Percentiles rank a stretch among this genome's conserved stretches.
Evolutionary conservation across 305 asterid species (phyloP).

Genomic region (Fraxinus sp.): DNA sequence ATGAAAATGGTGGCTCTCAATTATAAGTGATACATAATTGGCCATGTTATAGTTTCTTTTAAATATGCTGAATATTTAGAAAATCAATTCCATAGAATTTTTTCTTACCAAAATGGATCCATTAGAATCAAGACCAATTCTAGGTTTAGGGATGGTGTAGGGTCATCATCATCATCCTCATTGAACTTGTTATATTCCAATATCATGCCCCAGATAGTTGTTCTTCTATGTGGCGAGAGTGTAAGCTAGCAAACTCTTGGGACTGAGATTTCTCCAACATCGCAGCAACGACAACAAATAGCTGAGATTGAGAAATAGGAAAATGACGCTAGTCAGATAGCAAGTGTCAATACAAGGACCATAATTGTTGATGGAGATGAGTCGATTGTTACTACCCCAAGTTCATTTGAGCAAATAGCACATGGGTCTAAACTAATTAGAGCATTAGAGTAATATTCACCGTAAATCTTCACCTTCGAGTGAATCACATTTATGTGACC

Average conservation of each 20-base stretch:
- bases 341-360: slow-evolving; percentile 90
- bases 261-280: slow-evolving; percentile 96
- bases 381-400: slow-evolving; percentile 73
- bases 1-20: no score
- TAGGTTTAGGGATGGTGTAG: no score
- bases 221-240: no score
- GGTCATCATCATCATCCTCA: no score
- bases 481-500: slow-evolving; percentile 93
- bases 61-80: no score
- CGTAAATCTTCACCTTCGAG: slow-evolving; percentile 90
- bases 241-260: slow-evolving; percentile 53
- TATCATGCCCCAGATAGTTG: no score
- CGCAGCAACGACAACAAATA: slow-evolving; percentile 45
- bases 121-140: no score
- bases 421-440: slow-evolving; percentile 89
- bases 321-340: slow-evolving; percentile 87
- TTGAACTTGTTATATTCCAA: no score
- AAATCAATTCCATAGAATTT: no score
- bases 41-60: no score
- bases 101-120: no score
- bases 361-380: slow-evolving; percentile 93
- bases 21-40: no score
- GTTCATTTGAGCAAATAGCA: slow-evolving; percentile 86
- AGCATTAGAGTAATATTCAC: slow-evolving; percentile 97
- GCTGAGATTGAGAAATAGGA: slow-evolving; percentile 99